Evolutionary conservation across 1,139 yeast genomes (phyloP).

Genomic region (Lizanozyma gosingica): DNA sequence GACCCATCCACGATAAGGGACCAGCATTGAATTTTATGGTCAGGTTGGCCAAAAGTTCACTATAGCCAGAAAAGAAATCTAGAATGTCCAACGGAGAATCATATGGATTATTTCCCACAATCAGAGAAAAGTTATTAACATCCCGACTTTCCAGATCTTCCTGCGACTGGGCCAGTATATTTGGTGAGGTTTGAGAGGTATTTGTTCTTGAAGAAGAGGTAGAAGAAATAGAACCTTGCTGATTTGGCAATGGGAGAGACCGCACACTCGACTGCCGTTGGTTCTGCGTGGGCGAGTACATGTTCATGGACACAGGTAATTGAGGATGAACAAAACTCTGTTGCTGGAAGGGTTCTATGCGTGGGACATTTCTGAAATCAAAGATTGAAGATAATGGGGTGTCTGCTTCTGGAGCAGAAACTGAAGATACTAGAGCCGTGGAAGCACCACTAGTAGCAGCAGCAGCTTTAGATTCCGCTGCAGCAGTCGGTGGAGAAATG

Average conservation of each 20-base stretch:
- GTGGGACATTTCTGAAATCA: background rate
- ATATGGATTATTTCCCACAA: conserved; percentile 9
- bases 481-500: background rate
- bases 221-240: background rate
- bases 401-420: background rate
- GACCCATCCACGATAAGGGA: conserved; percentile 28
- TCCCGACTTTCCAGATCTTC: background rate
- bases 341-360: background rate
- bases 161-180: background rate
- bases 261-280: background rate
- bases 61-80: conserved; percentile 25
- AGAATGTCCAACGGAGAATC: conserved; percentile 18
- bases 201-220: background rate
- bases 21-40: conserved; percentile 18
- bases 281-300: background rate
- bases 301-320: background rate
- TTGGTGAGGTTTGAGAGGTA: background rate
- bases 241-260: background rate
- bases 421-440: background rate
- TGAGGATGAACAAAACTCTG: background rate
- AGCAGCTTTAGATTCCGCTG: background rate
- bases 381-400: background rate
- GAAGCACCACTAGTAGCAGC: background rate
- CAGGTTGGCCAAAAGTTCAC: conserved; percentile 16
- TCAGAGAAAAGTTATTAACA: background rate